These are phyloP conservation scores for Brettanomyces anomalus DNA, from an alignment of 805 yeast species.

Conservation along the genomic window DNA sequence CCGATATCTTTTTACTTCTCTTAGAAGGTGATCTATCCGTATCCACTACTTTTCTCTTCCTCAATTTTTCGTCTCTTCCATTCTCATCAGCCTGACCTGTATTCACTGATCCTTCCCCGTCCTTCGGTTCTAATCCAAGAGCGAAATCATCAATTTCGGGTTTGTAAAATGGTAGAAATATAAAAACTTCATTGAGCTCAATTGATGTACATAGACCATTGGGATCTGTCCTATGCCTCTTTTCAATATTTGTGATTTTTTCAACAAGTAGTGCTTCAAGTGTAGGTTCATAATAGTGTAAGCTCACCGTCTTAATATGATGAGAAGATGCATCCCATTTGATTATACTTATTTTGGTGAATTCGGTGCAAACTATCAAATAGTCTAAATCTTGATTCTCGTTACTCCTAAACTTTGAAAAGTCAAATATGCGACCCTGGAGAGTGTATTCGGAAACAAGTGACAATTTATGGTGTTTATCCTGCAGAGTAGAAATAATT, in stretches of 20 bases:
- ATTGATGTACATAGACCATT: slow-evolving; percentile 44
- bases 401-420: slow-evolving; percentile 40
- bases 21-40: slow-evolving; percentile 1
- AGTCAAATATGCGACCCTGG: slow-evolving; percentile 58
- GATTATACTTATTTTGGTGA: slow-evolving; percentile 71
- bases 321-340: slow-evolving; percentile 54
- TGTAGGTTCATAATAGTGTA: slow-evolving; percentile 79
- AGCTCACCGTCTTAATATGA: slow-evolving; percentile 58
- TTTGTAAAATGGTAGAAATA: slow-evolving; percentile 56
- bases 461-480: slow-evolving; percentile 23
- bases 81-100: not conserved
- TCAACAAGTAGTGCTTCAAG: slow-evolving; percentile 43
- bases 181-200: slow-evolving; percentile 59
- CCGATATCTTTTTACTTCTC: slow-evolving; percentile 7
- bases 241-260: slow-evolving; percentile 24
- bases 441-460: slow-evolving; percentile 59
- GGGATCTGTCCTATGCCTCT: slow-evolving; percentile 56
- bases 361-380: slow-evolving; percentile 55
- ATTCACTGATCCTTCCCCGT: not conserved
- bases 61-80: not conserved
- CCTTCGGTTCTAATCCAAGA: slow-evolving; percentile 3
- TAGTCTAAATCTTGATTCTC: slow-evolving; percentile 45
- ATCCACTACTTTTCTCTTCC: slow-evolving; percentile 3
- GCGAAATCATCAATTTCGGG: slow-evolving; percentile 26
- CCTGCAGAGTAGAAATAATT: slow-evolving; percentile 10